Evolutionary conservation across 352 stramenopile species (phyloP), one percentile per base, ranked within the genome.

Genomic region (Hyaloperonospora brassicae): DNA sequence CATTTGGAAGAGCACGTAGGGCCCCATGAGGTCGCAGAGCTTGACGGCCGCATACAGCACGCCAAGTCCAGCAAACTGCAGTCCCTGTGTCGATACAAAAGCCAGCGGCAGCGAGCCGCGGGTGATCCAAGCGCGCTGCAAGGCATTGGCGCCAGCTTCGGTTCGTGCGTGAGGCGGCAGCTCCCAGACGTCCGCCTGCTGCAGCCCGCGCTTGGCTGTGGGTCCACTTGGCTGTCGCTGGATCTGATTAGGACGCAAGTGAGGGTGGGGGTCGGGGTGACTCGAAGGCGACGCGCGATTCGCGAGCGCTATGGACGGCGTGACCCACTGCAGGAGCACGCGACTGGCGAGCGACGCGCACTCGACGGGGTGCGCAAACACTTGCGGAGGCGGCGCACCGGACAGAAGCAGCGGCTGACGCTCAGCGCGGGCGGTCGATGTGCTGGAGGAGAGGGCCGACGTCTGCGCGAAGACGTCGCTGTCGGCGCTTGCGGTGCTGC

Each of bases 1-100:
- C 13, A 76, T 66, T n/a, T 70, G 72, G 52, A 77, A 82, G 25
- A 90, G 75, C 68, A 80, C 70, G 54, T 75, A 79, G 23, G 79
- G 77, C 0, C 72, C 79, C 12, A 86, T 42, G 40, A 90, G 57
- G 22, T 85, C 73, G 49, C 69, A 86, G 34, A 68, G 62, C 46
- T 79, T 75, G 13, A 68, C 69, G 2, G 51, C n/a, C 2, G 63
- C 63, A 23, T 83, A 61, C 17, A 87, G 62, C 13, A 66, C 14
- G 0, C 73, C 75, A 24, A 86, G 64, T 8, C 69, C 61, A 1
- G 68, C 31, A 51, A 82, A 84, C 11, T 70, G 59, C 17, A 70
- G 52, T 11, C 78, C 81, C 21, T 84, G 79, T 3, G 72, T 59
- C 45, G 68, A 66, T 35, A 80, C 14, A 39, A 90, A 80, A 5